Evolutionary conservation across 179 eudicot species (phyloP).

Genomic region (Silene coronaria): DNA sequence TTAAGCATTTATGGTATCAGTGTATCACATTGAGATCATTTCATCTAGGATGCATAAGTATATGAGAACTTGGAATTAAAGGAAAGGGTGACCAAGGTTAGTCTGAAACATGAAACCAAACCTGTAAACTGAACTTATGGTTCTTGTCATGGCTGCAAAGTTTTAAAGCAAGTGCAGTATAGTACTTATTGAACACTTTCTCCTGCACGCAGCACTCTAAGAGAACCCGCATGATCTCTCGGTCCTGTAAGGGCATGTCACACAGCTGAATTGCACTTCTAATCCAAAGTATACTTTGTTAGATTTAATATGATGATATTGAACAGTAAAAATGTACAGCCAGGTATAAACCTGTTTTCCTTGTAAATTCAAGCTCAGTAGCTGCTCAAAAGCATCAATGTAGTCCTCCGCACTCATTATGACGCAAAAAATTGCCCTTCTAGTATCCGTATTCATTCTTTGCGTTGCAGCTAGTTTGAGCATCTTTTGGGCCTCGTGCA

Average conservation of each 20-base stretch:
- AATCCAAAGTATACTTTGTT: neutral
- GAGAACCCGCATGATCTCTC: slow-evolving; percentile 90
- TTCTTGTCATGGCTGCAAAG: slow-evolving; percentile 88
- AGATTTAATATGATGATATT: neutral
- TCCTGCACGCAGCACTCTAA: slow-evolving; percentile 93
- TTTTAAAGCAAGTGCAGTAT: slow-evolving; percentile 72
- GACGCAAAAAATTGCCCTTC: slow-evolving; percentile 91
- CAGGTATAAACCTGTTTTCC: slow-evolving; percentile 78
- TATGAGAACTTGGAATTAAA: neutral
- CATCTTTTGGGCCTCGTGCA: slow-evolving; percentile 79
- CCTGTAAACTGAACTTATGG: slow-evolving; percentile 84
- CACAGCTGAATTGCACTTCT: neutral
- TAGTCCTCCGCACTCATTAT: slow-evolving; percentile 97
- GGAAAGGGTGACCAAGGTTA: neutral
- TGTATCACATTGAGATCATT: no score
- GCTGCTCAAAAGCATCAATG: slow-evolving; percentile 88
- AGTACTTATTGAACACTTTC: slow-evolving; percentile 80
- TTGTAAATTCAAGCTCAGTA: slow-evolving; percentile 70
- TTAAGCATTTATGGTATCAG: neutral
- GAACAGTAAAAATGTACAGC: neutral
- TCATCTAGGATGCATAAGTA: neutral
- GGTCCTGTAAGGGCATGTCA: slow-evolving; percentile 50
- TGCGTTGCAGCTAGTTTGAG: slow-evolving; percentile 75
- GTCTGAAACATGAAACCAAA: slow-evolving; percentile 24
- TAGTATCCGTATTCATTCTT: slow-evolving; percentile 89